Conservation (phyloP, 2,329 filamentous ascomycete genomes). For the Ophiobolus disseminans region DNA sequence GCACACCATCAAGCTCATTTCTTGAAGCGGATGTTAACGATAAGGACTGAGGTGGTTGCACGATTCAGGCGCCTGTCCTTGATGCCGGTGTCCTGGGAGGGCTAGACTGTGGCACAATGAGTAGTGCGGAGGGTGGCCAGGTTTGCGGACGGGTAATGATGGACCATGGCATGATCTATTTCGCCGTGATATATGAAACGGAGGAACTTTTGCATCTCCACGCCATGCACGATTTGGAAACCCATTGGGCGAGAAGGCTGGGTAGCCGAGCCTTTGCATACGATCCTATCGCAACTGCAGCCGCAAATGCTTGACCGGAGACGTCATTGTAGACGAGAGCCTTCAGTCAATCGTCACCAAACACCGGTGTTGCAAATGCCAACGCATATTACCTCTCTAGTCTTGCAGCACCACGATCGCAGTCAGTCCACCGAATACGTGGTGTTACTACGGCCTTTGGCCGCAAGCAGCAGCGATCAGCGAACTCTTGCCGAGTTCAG, state of each 20-base stretch:
- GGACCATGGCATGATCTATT: too few species aligned
- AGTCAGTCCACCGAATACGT: too few species aligned
- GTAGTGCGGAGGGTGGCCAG: too few species aligned
- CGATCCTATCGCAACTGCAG: neutral
- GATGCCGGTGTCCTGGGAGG: neutral
- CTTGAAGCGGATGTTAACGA: slow-evolving; percentile 26
- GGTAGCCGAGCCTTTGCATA: neutral
- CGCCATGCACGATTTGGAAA: neutral
- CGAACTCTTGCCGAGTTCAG: slow-evolving; percentile 17
- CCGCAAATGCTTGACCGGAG: neutral
- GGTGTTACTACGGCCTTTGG: neutral
- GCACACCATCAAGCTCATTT: slow-evolving; percentile 2
- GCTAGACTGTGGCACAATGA: too few species aligned
- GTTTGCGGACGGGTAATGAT: too few species aligned
- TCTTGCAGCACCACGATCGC: too few species aligned
- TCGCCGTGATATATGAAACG: too few species aligned
- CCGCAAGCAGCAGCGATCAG: slow-evolving; percentile 22
- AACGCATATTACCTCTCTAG: too few species aligned
- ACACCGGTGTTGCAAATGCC: neutral
- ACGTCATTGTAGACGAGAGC: too few species aligned
- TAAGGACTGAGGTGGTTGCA: slow-evolving; percentile 26
- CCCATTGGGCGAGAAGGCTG: neutral
- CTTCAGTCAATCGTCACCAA: neutral
- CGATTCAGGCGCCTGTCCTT: slow-evolving; percentile 28
- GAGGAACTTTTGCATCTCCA: too few species aligned